phyloP scores from a whole-genome alignment of 306 rosid genomes.

The Hippophae tibetana region DNA sequence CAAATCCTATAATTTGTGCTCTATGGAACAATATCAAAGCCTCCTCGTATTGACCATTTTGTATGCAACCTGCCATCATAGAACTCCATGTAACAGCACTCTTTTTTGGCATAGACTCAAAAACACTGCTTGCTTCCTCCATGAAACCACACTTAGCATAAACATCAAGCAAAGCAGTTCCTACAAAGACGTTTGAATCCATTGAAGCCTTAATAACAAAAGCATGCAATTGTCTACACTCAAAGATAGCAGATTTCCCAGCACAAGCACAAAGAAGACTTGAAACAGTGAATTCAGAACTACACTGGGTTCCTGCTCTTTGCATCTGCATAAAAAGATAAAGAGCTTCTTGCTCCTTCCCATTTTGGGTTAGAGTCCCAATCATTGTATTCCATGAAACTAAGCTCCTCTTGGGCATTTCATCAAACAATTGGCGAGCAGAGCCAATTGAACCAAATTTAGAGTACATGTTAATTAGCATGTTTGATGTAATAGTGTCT shows the following conservation, averaged over 20 bases:
- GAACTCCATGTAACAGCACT: constrained; percentile 88
- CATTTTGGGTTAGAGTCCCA: constrained; percentile 52
- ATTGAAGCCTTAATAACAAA: constrained; percentile 56
- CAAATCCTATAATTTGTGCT: constrained; percentile 37
- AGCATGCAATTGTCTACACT: constrained; percentile 67
- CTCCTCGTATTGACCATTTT: constrained; percentile 58
- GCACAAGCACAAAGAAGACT: constrained; percentile 79
- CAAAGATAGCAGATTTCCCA: constrained; percentile 36
- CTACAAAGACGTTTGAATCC: constrained; percentile 65
- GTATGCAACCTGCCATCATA: constrained; percentile 65
- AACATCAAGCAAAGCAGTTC: constrained; percentile 71
- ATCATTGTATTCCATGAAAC: constrained; percentile 84
- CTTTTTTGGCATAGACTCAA: constrained; percentile 56
- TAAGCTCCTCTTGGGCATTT: constrained; percentile 62
- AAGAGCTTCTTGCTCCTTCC: constrained; percentile 52
- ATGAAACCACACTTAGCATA: constrained; percentile 62
- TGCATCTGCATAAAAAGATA: constrained; percentile 47
- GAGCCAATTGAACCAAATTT: constrained; percentile 44
- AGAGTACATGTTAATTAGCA: constrained; percentile 64
- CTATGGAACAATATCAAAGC: constrained; percentile 55
- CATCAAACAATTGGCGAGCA: constrained; percentile 50
- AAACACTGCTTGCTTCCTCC: constrained; percentile 47
- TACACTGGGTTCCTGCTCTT: constrained; percentile 51
- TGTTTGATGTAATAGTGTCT: constrained; percentile 53
- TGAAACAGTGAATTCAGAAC: constrained; percentile 65